Conservation (phyloP, 371 early-diverging fungal species). For the Lichtheimia ornata region DNA sequence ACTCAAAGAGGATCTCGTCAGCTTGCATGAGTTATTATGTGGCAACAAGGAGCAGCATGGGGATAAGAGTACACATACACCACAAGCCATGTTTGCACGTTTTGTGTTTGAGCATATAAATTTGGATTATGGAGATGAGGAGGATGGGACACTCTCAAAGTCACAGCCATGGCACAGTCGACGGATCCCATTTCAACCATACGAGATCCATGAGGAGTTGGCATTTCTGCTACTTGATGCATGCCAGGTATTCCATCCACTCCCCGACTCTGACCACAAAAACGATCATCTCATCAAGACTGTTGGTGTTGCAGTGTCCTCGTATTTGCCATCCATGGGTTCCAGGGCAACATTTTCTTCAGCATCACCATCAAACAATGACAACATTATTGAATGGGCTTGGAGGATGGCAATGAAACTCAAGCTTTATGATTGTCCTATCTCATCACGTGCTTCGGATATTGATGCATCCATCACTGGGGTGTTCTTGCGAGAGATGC, state of each 20-base stretch:
- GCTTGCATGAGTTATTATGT: conserved; percentile 39
- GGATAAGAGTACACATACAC: background rate
- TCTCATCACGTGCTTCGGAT: conserved; percentile 33
- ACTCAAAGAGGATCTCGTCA: conserved; percentile 37
- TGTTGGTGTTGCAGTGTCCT: conserved; percentile 24
- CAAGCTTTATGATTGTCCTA: conserved; percentile 45
- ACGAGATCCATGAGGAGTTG: conserved; percentile 38
- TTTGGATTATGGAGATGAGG: conserved; percentile 28
- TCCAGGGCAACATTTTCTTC: conserved; percentile 7
- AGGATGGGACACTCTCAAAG: conserved; percentile 20
- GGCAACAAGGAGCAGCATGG: conserved; percentile 7
- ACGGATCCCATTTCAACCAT: conserved; percentile 22
- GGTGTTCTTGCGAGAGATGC: conserved; percentile 34
- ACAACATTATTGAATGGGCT: conserved; percentile 52
- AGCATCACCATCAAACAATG: conserved; percentile 4
- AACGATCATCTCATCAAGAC: conserved; percentile 22
- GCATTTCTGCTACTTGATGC: conserved; percentile 44
- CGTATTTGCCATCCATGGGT: conserved; percentile 26
- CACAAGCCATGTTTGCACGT: conserved; percentile 41
- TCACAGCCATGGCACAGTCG: conserved; percentile 40
- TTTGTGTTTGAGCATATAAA: conserved; percentile 48
- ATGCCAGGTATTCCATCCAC: conserved; percentile 32
- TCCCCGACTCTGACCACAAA: conserved; percentile 23
- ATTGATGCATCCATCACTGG: conserved; percentile 32
- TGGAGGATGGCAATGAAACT: conserved; percentile 48